Base-by-base conservation (phyloP, 202 grass and related monocot species). In the Hordeum pubiflorum region DNA sequence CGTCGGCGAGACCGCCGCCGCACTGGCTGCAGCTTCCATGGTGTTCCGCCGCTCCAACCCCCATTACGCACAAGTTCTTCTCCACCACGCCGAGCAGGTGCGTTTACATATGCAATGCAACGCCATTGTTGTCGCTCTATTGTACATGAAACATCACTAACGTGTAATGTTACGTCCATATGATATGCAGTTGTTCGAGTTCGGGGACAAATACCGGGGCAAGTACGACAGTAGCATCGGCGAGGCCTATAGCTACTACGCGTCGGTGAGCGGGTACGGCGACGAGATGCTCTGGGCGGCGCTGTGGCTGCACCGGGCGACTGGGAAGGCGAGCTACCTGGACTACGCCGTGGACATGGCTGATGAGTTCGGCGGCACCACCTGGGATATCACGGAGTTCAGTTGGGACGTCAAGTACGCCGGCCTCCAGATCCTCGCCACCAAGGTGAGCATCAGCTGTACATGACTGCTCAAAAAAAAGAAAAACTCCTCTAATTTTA, bases 391-490 rank as follows among this genome's bases (percentile, higher is more conserved):
- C 78, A 91, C 61, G 36, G 93, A 97, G 86, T 97, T 97, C 75
- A 97, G 93, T 79, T 97, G 93, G 93, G 93, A 97, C 29, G 88
- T 93, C 55, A 97, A 97, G 84, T 93, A 93, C 68, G 93, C 93
- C 66, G 93, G 90, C 29, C 84, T 97, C 18, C 93, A 97, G 55
- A 85, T 97, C 56, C 76, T 97, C 0, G 90, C 86, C 11, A 64
- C 93, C 48, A 32, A 32, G 31, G 31, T 32, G 31, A 32, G 31
- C 31, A 32, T 32, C 31, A 32, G 31, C 31, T 32, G 31, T 32
- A 32, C 31, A 32, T 32, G 31, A 32, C 31, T 32, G 31, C 31
- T 4, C 31, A 32, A 3, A 1, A 2, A 29, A 29, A 1, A 29
- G 3, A 29, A 2, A 2, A 29, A 29, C 29, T 29, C 29, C 29